Percentiles rank a stretch among this genome's conserved stretches.
Conservation (phyloP, 2,329 filamentous ascomycete genomes). For the Aspergillus puulaauensis region DNA sequence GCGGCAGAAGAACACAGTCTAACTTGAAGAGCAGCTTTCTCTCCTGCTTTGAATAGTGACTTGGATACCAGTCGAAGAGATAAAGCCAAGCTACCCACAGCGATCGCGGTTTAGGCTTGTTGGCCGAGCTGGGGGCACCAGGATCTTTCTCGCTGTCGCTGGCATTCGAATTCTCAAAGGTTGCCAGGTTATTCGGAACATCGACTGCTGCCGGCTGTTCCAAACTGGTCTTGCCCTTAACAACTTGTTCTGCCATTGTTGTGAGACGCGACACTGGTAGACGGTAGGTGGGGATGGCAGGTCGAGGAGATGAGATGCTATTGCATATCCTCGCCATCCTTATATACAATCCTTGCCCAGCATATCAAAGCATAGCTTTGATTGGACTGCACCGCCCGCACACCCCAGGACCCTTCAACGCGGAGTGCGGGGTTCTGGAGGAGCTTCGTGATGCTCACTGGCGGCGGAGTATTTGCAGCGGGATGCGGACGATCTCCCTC, state of each 20-base stretch:
- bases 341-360: neutral
- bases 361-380: neutral
- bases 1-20: slow-evolving; percentile 12
- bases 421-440: slow-evolving; percentile 1
- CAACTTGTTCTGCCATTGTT: neutral
- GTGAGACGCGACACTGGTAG: too few relatives aligned
- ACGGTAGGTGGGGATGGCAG: too few relatives aligned
- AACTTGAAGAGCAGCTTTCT: slow-evolving; percentile 13
- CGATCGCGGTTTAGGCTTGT: slow-evolving; percentile 11
- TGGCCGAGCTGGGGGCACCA: slow-evolving; percentile 5
- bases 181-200: neutral
- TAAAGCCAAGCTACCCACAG: slow-evolving; percentile 16
- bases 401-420: neutral
- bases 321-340: neutral
- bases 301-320: too few relatives aligned
- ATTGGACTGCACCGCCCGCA: neutral
- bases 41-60: slow-evolving; percentile 14
- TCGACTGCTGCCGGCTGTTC: neutral
- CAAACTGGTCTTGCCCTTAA: neutral
- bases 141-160: slow-evolving; percentile 7
- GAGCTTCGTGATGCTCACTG: neutral
- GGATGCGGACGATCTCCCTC: neutral
- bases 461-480: neutral
- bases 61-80: slow-evolving; percentile 17
- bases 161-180: neutral